Evolutionary conservation across 148 eudicot species (phyloP).

Genomic region (Chenopodium album): DNA sequence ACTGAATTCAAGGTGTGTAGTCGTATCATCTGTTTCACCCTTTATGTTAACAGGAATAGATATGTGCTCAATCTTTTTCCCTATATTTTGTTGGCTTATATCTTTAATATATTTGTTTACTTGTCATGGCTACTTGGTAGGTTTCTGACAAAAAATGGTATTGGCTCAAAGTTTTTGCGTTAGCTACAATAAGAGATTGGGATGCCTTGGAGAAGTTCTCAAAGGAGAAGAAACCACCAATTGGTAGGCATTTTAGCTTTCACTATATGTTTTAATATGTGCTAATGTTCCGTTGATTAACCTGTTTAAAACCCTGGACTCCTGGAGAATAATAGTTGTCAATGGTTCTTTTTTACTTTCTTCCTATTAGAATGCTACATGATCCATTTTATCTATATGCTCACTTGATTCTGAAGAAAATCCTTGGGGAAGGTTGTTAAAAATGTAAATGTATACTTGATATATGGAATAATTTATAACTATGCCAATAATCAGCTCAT

Average conservation of each 20-base stretch:
- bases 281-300: background rate
- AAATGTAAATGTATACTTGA: no score
- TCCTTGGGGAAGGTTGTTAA: background rate
- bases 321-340: background rate
- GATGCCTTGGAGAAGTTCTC: slow-evolving; percentile 93
- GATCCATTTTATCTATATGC: background rate
- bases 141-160: slow-evolving; percentile 97
- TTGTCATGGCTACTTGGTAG: slow-evolving; percentile 36
- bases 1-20: slow-evolving; percentile 78
- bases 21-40: background rate
- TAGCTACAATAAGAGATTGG: slow-evolving; percentile 96
- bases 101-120: background rate
- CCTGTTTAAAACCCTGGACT: background rate
- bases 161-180: slow-evolving; percentile 96
- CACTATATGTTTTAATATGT: background rate
- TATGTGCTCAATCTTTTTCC: background rate
- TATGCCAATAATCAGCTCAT: background rate
- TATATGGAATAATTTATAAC: background rate
- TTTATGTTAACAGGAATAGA: background rate
- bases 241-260: slow-evolving; percentile 47
- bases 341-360: background rate
- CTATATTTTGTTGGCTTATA: background rate
- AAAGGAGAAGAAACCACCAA: slow-evolving; percentile 94
- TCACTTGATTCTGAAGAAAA: background rate
- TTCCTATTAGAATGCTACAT: background rate